Evolutionary conservation across 106 monocot genomes (phyloP), one percentile per base, ranked within the genome.

Genomic region (Apostasia ramifera): DNA sequence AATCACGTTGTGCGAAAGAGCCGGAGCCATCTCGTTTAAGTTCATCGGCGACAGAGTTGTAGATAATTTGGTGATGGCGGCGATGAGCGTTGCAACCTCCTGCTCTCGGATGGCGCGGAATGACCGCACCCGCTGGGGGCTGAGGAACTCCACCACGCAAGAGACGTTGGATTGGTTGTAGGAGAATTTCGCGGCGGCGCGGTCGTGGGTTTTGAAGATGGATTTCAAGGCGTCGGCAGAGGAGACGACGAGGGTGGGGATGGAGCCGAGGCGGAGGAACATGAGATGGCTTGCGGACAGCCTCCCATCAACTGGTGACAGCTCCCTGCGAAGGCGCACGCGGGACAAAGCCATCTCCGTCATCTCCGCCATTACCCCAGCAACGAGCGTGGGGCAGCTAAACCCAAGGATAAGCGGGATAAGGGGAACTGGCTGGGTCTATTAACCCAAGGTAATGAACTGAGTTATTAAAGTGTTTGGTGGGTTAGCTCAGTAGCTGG

Each of bases 241-340:
- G 63, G 82, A 82, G 49, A 72, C 66, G 37, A 82, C 49, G 52
- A 78, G 13, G 10, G 70, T 68, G 2, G 77, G 57, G 44, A 61
- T 8, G 4, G 12, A 50, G 51, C 82, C 82, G 39, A 78, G 73
- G 1, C 56, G 44, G 50, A 82, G 64, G 10, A 53, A 44, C 78
- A 82, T 82, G 74, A 78, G 3, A 8, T 78, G 75, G 42, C 82
- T 26, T 26, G 26, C 26, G 26, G 26, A 26, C 82, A 51, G 78
- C 60, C 45, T 10, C 67, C 2, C 44, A 10, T 59, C 1, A 78
- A 42, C 11, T 72, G 71, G 55, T 62, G 71, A 14, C 71, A 15
- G 71, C 68, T 76, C 5, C 81, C 80, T 37, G 71, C 60, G 41
- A 81, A 2, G 81, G 76, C 26, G 26, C 26, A 0, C 26, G 26